Base-by-base conservation (phyloP, 768 basidiomycete genomes). In the Pleurotus giganteus region DNA sequence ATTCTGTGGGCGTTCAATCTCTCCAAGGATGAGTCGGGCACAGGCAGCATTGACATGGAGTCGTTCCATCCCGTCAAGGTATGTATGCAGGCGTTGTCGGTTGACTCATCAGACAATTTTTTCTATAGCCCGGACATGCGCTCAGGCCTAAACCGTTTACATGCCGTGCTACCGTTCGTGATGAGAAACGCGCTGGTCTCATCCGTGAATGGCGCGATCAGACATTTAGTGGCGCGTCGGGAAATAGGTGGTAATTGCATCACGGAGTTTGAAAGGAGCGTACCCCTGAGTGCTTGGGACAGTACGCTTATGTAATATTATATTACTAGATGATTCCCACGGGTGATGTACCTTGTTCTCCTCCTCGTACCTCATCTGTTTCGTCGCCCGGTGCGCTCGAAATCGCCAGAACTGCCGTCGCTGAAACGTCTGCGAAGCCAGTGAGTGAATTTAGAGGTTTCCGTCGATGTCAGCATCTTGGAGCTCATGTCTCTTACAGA, bases 141-240 rank as follows among this genome's bases (percentile, higher is more conserved):
- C 24, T 51, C 17, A 34, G 34, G 37, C 34, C 31, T 29, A 51
- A 24, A 24, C 34, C 49, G 24, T 51, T 51, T 51, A 51, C 49
- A 23, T 51, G 49, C 34, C 31, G 34, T 11, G 49, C 24, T 13
- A 32, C 32, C 34, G 19, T 23, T 32, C 49, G 49, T 9, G 34
- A 37, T 51, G 17, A 24, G 23, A 51, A 26, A 21, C 19, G 49
- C 9, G 31, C 19, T 4, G 49, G 3, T 4, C 17, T 51, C 9
- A 37, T 37, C 23, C 29, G 49, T 32, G 49, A 51, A 4, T 4
- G 24, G 5, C 46, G 27, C 15, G 46, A 8, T 31, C 28, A 29
- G 24, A 19, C 28, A 31, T 47, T 6, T 47, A 27, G 4, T 45
- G 13, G 43, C 21, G 43, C 26, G 13, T 45, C 15, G 43, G 43